Conservation (phyloP, 2,329 filamentous ascomycete genomes). For the Penicillium sp. region DNA sequence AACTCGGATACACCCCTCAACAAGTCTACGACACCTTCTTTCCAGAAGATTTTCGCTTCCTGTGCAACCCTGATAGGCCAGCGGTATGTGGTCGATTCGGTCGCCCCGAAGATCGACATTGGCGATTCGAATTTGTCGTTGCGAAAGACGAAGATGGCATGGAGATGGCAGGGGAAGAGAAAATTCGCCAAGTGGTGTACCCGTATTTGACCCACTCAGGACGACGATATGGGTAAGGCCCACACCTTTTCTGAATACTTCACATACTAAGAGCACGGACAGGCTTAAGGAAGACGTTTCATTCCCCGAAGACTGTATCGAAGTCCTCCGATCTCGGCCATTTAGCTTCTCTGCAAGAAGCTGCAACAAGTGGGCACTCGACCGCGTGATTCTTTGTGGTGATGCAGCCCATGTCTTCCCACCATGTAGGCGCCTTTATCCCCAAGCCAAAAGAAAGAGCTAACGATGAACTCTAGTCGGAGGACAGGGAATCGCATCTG, state of each 20-base stretch:
- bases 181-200: slow-evolving; percentile 24
- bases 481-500: slow-evolving; percentile 45
- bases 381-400: slow-evolving; percentile 46
- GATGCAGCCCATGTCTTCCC: slow-evolving; percentile 57
- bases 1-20: slow-evolving; percentile 47
- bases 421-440: slow-evolving; percentile 37
- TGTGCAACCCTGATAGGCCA: slow-evolving; percentile 44
- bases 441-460: background rate
- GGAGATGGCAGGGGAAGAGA: slow-evolving; percentile 21
- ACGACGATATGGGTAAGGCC: slow-evolving; percentile 24
- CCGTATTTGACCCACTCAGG: slow-evolving; percentile 30
- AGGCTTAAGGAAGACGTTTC: slow-evolving; percentile 25
- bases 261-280: background rate
- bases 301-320: slow-evolving; percentile 50
- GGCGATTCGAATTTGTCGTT: slow-evolving; percentile 45
- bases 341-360: slow-evolving; percentile 49
- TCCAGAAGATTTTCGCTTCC: slow-evolving; percentile 48
- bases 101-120: slow-evolving; percentile 40
- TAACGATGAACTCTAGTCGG: slow-evolving; percentile 29
- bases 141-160: slow-evolving; percentile 31
- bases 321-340: slow-evolving; percentile 47
- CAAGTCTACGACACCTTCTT: slow-evolving; percentile 52
- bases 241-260: background rate
- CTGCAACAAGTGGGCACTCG: slow-evolving; percentile 49
- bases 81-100: slow-evolving; percentile 50